These are phyloP conservation scores for Aciculosporium take DNA, from an alignment of 2,329 filamentous ascomycete species.

Conservation along the genomic window DNA sequence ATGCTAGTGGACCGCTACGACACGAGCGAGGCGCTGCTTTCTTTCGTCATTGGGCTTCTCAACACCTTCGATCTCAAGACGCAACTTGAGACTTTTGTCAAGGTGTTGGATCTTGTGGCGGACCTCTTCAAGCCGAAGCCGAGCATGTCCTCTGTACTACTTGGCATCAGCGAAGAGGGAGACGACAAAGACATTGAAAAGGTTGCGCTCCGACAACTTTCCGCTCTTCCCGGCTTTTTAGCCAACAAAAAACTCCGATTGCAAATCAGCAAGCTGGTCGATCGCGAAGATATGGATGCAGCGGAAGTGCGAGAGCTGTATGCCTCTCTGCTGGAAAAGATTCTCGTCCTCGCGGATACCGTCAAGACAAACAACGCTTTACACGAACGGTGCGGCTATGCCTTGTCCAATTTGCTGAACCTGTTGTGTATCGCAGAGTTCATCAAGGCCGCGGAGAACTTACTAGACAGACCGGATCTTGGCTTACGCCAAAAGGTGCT, in stretches of 20 bases:
- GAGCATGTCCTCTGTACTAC: constrained; percentile 54
- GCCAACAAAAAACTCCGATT: constrained; percentile 41
- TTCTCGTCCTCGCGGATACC: constrained; percentile 51
- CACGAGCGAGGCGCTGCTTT: constrained; percentile 55
- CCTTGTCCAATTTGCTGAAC: constrained; percentile 67
- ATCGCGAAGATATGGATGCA: constrained; percentile 49
- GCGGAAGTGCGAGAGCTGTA: constrained; percentile 56
- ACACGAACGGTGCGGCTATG: constrained; percentile 48
- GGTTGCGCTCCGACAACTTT: constrained; percentile 39
- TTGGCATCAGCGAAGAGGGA: constrained; percentile 40
- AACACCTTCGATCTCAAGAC: constrained; percentile 56
- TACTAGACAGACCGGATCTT: constrained; percentile 63
- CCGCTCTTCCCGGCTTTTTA: constrained; percentile 42
- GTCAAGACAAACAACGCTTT: constrained; percentile 42
- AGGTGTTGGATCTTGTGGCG: constrained; percentile 58
- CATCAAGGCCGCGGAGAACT: constrained; percentile 69
- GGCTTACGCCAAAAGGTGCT: constrained; percentile 68
- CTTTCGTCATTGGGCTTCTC: constrained; percentile 63
- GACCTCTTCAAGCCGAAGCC: constrained; percentile 68
- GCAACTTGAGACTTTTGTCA: constrained; percentile 66
- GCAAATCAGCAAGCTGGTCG: constrained; percentile 42
- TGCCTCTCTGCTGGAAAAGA: constrained; percentile 50
- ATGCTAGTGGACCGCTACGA: constrained; percentile 88
- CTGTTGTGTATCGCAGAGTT: constrained; percentile 79
- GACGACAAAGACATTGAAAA: constrained; percentile 34